Evolutionary conservation across 129 eudicot genomes (phyloP).

Genomic region (Chrysanthemum makinoi): DNA sequence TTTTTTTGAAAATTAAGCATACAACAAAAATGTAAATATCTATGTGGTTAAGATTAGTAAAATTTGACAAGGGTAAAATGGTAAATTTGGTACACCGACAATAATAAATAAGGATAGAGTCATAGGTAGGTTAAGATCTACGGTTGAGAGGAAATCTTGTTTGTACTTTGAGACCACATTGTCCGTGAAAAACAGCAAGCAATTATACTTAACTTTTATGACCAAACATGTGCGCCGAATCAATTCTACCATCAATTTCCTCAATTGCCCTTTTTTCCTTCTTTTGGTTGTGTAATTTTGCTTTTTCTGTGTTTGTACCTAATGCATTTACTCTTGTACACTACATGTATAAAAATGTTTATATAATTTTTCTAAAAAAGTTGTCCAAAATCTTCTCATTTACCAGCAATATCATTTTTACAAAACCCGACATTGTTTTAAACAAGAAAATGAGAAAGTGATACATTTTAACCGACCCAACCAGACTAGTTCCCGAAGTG

Average conservation of each 20-base stretch:
- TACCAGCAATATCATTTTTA: too few species aligned
- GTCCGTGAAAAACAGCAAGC: constrained; percentile 7
- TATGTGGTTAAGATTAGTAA: too few species aligned
- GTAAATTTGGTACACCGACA: constrained; percentile 16
- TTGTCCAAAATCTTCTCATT: too few species aligned
- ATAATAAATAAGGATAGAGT: not conserved
- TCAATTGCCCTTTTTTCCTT: not conserved
- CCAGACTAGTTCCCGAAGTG: too few species aligned
- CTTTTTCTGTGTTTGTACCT: not conserved
- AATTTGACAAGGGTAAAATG: constrained; percentile 7
- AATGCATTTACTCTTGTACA: not conserved
- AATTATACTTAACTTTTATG: constrained; percentile 19
- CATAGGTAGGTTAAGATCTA: constrained; percentile 11
- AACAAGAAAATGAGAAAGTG: too few species aligned
- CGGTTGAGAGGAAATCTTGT: constrained; percentile 12
- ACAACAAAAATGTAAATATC: too few species aligned
- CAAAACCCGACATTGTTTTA: too few species aligned
- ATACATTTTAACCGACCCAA: too few species aligned
- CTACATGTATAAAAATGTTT: not conserved
- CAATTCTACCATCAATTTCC: constrained; percentile 8
- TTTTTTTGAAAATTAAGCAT: too few species aligned
- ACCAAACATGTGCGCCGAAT: constrained; percentile 32
- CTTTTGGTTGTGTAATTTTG: not conserved
- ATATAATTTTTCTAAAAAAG: too few species aligned
- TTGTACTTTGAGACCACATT: constrained; percentile 19